Evolutionary conservation across 2,329 filamentous ascomycete species (phyloP).

Genomic region (Ascochyta viciae-villosae): DNA sequence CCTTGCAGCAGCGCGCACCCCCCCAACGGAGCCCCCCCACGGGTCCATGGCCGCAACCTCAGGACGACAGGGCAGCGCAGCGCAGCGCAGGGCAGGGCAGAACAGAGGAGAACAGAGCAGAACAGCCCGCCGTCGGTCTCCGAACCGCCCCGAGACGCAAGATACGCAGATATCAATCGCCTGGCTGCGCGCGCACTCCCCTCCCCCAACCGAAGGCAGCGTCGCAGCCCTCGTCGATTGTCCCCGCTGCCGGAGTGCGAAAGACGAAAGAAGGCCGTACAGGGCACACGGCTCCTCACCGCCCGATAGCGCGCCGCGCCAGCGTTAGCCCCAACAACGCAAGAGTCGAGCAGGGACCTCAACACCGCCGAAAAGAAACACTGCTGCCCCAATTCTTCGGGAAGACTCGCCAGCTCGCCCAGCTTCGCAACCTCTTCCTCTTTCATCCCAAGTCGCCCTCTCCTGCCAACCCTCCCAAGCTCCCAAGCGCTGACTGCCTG

Average conservation of each 20-base stretch:
- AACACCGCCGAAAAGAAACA: constrained; percentile 36
- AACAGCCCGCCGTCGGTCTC: background rate
- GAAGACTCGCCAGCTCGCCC: constrained; percentile 24
- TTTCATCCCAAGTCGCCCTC: constrained; percentile 34
- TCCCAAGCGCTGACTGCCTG: constrained; percentile 10
- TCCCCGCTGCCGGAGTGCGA: constrained; percentile 10
- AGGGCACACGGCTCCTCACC: constrained; percentile 17
- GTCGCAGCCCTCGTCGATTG: background rate
- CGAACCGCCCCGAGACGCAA: too few relatives aligned
- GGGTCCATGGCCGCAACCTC: too few relatives aligned
- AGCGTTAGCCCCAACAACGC: constrained; percentile 20
- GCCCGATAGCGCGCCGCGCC: constrained; percentile 17
- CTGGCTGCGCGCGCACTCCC: background rate
- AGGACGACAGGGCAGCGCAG: too few relatives aligned
- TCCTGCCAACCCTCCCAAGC: constrained; percentile 20
- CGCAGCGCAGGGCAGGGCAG: too few relatives aligned
- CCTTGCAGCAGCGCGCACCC: background rate
- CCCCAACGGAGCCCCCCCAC: background rate
- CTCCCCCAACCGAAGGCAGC: constrained; percentile 1
- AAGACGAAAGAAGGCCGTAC: background rate
- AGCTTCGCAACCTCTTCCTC: constrained; percentile 35
- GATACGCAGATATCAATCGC: constrained; percentile 10
- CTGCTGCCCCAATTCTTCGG: constrained; percentile 39
- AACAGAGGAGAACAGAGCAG: background rate
- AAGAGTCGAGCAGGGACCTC: constrained; percentile 38